Percentiles rank a stretch among this genome's conserved stretches.
phyloP scores from a whole-genome alignment of 1,284 basidiomycete genomes.

The Cutaneotrichosporon cutaneum region DNA sequence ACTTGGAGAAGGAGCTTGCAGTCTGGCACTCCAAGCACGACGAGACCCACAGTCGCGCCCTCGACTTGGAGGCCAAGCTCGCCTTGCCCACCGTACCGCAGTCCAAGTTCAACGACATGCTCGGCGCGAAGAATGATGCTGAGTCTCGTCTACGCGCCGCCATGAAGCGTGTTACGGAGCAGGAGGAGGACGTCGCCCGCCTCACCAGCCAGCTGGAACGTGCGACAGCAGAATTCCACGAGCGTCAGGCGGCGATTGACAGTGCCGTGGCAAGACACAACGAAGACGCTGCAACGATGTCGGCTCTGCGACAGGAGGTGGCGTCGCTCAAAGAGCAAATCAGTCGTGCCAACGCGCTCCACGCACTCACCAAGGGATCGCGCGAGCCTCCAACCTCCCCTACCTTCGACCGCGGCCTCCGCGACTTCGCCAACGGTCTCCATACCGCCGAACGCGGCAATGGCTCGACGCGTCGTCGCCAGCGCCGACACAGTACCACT shows the following conservation, averaged over 20 bases:
- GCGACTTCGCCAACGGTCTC: conserved; percentile 64
- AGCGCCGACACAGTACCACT: conserved; percentile 53
- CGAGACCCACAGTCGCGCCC: conserved; percentile 77
- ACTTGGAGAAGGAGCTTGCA: conserved; percentile 80
- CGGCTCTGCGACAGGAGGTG: conserved; percentile 87
- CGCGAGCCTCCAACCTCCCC: conserved; percentile 69
- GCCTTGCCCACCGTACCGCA: conserved; percentile 71
- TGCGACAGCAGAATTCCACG: conserved; percentile 64
- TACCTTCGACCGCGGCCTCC: conserved; percentile 54
- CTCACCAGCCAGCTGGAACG: conserved; percentile 71
- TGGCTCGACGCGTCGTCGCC: conserved; percentile 55
- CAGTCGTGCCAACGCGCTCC: conserved; percentile 86
- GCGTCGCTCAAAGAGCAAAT: conserved; percentile 89
- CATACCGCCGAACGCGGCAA: conserved; percentile 49
- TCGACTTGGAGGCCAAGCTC: conserved; percentile 70
- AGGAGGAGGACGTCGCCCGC: conserved; percentile 78
- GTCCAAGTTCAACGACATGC: conserved; percentile 71
- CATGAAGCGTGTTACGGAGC: conserved; percentile 68
- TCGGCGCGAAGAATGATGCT: conserved; percentile 73
- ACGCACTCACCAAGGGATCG: conserved; percentile 65
- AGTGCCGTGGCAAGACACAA: conserved; percentile 59
- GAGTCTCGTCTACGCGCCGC: conserved; percentile 79
- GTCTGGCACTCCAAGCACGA: conserved; percentile 85
- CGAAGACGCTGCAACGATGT: conserved; percentile 81
- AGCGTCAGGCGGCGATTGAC: conserved; percentile 65